Evolutionary conservation across 1,284 basidiomycete species (phyloP).

Genomic region (Ceratobasidium sp.): DNA sequence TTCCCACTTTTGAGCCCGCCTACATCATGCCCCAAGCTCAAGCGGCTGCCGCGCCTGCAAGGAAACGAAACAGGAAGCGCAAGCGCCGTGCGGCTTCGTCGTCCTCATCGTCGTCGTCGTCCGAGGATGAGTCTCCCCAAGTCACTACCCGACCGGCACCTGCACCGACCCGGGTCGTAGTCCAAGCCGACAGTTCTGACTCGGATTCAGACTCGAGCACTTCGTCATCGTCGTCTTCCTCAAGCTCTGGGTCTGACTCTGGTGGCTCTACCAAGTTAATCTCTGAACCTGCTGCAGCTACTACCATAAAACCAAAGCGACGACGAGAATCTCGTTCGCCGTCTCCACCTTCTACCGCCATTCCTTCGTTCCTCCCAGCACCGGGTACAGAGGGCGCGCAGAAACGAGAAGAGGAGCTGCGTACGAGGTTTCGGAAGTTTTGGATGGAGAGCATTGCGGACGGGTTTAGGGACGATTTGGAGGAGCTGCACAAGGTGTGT

Average conservation of each 20-base stretch:
- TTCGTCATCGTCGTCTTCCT: constrained; percentile 50
- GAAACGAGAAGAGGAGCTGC: constrained; percentile 63
- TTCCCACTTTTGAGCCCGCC: neutral
- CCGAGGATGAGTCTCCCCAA: constrained; percentile 49
- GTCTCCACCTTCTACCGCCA: constrained; percentile 62
- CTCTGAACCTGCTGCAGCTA: constrained; percentile 34
- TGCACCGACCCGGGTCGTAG: constrained; percentile 45
- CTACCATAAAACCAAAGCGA: constrained; percentile 34
- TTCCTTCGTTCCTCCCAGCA: constrained; percentile 64
- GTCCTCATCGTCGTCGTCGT: constrained; percentile 55
- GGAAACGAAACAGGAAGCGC: constrained; percentile 58
- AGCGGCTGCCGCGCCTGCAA: constrained; percentile 46
- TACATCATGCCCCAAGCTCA: constrained; percentile 23
- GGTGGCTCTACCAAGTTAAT: constrained; percentile 49
- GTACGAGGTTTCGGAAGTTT: constrained; percentile 75
- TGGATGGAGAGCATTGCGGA: constrained; percentile 84
- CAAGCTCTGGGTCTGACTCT: constrained; percentile 49
- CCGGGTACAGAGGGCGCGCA: constrained; percentile 53
- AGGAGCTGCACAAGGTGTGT: constrained; percentile 76
- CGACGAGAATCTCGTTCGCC: constrained; percentile 59
- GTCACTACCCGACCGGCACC: constrained; percentile 44
- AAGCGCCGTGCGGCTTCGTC: constrained; percentile 56
- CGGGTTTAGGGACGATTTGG: constrained; percentile 79
- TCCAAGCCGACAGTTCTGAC: constrained; percentile 51
- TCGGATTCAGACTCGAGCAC: constrained; percentile 50